These are phyloP conservation scores for Trichophyton mentagrophytes DNA, from an alignment of 2,329 filamentous ascomycete genomes.

Conservation along the genomic window DNA sequence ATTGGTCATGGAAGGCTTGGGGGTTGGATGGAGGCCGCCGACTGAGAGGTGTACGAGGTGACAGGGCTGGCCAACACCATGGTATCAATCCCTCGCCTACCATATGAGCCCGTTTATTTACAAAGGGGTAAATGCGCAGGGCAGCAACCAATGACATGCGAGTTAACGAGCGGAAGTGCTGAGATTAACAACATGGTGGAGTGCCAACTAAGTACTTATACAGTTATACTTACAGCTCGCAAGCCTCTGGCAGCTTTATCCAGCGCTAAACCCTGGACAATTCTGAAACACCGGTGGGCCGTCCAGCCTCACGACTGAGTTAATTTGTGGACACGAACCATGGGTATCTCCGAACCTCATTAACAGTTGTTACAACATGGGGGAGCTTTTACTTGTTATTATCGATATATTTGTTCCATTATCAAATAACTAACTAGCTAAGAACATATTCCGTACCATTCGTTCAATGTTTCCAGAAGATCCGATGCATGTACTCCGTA, in stretches of 20 bases:
- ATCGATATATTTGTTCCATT: too few relatives aligned
- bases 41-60: constrained; percentile 56
- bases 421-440: too few relatives aligned
- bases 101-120: neutral
- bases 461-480: too few relatives aligned
- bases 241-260: neutral
- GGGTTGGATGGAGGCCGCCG: constrained; percentile 53
- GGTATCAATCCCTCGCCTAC: neutral
- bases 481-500: neutral
- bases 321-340: neutral
- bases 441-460: too few relatives aligned
- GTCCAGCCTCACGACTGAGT: neutral
- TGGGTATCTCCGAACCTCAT: too few relatives aligned
- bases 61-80: constrained; percentile 11
- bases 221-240: neutral
- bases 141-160: neutral
- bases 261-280: neutral
- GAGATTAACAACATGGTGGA: too few relatives aligned
- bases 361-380: too few relatives aligned
- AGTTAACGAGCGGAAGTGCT: too few relatives aligned
- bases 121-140: neutral
- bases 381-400: too few relatives aligned
- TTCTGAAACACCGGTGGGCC: neutral
- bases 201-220: neutral
- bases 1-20: constrained; percentile 65